Evolutionary conservation across 2,329 filamentous ascomycete genomes (phyloP), one percentile per base, ranked within the genome.

Genomic region (Neoarthrinium moseri): DNA sequence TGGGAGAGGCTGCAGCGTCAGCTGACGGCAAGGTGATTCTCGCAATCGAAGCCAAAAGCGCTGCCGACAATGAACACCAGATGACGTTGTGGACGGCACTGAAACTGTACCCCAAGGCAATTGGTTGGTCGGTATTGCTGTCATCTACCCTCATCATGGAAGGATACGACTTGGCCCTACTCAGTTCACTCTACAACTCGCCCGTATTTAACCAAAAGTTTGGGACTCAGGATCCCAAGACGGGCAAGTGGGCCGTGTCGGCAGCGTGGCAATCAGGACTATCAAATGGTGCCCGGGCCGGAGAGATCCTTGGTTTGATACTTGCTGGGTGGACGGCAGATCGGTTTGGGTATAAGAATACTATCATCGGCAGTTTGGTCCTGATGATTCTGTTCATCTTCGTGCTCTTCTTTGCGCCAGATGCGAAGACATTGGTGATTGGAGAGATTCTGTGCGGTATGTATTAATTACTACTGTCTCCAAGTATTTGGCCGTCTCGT

Each of bases 221-320:
- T 48, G 76, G 75, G n/a, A 50, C 62, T 0, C 65, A 61, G 20
- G 55, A 61, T 30, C 49, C 53, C 2, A 51, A 52, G 2, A 60
- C 62, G 3, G 66, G 62, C 2, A 68, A 66, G 22, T 77, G 75
- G 45, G 65, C 71, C 27, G 63, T 83, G 20, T 71, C 74, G 2
- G 74, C 78, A 0, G 66, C 72, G 1, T 84, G 81, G 81, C 79
- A 83, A 57, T 74, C 75, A 1, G 79, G 71, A 0, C 56, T 84
- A 3, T 73, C 70, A 6, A 81, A 80, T 46, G 79, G 74, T 13
- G 73, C 74, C 0, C 64, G 71, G 2, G 72, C 73, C 1, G 79
- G 80, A 11, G 72, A 78, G 54, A 78, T 84, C 41, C 53, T 81
- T 8, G 80, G 80, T 0, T 61, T 81, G 2, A 66, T 80, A 21